Evolutionary conservation across 129 eudicot genomes (phyloP).

Genomic region (Centaurea solstitialis): DNA sequence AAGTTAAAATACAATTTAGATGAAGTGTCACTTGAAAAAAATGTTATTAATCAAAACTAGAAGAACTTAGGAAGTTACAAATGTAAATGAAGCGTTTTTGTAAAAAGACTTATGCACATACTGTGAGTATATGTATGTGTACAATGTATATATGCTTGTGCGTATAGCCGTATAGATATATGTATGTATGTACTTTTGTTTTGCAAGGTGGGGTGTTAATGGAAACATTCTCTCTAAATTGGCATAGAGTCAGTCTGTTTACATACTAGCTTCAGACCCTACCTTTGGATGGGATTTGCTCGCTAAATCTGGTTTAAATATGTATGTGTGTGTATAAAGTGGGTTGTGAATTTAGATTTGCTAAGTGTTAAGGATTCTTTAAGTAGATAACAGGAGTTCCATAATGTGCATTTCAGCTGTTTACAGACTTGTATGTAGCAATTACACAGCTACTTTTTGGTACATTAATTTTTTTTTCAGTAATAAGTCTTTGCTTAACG

Average conservation of each 20-base stretch:
- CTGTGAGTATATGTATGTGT: neutral
- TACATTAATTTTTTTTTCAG: neutral
- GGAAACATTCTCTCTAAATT: too few relatives aligned
- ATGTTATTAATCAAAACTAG: neutral
- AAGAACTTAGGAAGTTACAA: neutral
- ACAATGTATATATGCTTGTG: neutral
- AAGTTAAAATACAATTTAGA: neutral
- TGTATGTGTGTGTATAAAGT: neutral
- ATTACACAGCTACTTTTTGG: neutral
- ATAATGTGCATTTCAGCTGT: neutral
- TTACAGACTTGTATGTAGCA: neutral
- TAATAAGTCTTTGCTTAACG: slow-evolving; percentile 14
- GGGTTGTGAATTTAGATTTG: neutral
- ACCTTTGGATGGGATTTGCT: too few relatives aligned
- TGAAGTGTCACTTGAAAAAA: neutral
- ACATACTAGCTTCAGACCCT: too few relatives aligned
- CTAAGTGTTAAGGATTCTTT: neutral
- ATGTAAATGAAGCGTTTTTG: neutral
- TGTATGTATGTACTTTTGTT: neutral
- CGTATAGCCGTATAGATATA: neutral
- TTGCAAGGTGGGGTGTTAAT: too few relatives aligned
- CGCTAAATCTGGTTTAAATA: too few relatives aligned
- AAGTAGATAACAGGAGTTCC: neutral
- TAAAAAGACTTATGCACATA: neutral
- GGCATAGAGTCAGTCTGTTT: too few relatives aligned